A percentile compares a stretch with the other conserved stretches of the same genome.
phyloP scores from a whole-genome alignment of 148 eudicot species.

The Heliamphora exappendiculata region DNA sequence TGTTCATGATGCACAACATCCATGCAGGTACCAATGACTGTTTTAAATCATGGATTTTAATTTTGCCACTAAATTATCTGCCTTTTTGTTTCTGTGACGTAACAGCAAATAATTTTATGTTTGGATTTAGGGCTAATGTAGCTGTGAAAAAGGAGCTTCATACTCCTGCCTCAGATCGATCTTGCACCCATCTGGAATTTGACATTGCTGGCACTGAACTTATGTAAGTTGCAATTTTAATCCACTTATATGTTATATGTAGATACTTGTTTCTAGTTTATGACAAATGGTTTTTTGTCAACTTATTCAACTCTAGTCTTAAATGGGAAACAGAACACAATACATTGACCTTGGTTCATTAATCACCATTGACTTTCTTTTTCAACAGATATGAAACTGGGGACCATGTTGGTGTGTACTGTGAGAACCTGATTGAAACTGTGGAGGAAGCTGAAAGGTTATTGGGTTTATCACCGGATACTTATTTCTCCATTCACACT shows the following conservation, averaged over 20 bases:
- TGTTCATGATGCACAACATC: conserved; percentile 81
- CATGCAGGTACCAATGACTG: conserved; percentile 54
- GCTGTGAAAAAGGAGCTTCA: conserved; percentile 91
- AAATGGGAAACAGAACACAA: not conserved
- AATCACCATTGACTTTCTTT: not conserved
- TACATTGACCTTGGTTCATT: not conserved
- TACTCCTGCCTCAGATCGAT: conserved; percentile 80
- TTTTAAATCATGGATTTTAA: not conserved
- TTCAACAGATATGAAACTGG: conserved; percentile 86
- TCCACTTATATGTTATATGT: not conserved
- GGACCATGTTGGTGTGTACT: conserved; percentile 95
- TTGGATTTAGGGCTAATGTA: conserved; percentile 53
- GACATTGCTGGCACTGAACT: conserved; percentile 79
- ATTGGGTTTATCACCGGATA: conserved; percentile 49
- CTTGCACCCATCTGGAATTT: conserved; percentile 92
- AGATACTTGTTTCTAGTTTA: not conserved
- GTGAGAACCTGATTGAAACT: conserved; percentile 64
- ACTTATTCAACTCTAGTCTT: not conserved
- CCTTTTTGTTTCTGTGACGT: conserved; percentile 15
- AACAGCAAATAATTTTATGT: not conserved
- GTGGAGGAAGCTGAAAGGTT: conserved; percentile 84
- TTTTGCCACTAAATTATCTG: not conserved
- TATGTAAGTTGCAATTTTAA: conserved; percentile 42
- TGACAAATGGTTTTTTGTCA: not conserved
- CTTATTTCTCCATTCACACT: conserved; percentile 68